Percentiles rank a stretch among this genome's conserved stretches.
Conservation (phyloP, 2,329 filamentous ascomycete genomes). For the Ophidiomyces ophidiicola region DNA sequence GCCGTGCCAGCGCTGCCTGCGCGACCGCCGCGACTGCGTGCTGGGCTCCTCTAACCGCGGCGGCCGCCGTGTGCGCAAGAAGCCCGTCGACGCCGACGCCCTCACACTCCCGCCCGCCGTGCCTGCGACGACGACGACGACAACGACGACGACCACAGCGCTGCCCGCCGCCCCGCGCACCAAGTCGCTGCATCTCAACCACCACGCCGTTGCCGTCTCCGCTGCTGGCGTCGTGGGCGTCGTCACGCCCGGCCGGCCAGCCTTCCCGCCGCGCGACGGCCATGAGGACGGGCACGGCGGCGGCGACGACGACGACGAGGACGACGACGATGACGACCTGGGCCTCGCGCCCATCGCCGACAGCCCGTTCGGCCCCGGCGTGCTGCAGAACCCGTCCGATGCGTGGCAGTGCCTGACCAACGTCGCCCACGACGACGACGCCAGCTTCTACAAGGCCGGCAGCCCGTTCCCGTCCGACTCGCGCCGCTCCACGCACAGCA, state of each 20-base stretch:
- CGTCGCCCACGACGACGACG: conserved; percentile 28
- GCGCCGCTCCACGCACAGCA: conserved; percentile 5
- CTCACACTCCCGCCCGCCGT: background rate
- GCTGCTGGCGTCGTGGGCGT: too few relatives aligned
- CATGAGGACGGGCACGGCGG: background rate
- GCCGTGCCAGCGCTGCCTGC: conserved; percentile 47
- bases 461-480: conserved; percentile 16
- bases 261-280: conserved; percentile 3
- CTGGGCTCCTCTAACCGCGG: conserved; percentile 49
- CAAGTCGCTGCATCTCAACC: conserved; percentile 22
- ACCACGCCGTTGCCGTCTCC: too few relatives aligned
- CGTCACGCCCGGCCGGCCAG: too few relatives aligned
- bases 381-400: conserved; percentile 37
- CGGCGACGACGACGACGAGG: too few relatives aligned
- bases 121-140: background rate
- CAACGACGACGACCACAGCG: background rate
- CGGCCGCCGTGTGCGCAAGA: conserved; percentile 46
- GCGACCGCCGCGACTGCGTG: conserved; percentile 47
- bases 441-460: conserved; percentile 17
- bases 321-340: conserved; percentile 25
- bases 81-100: conserved; percentile 19
- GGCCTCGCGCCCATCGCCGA: conserved; percentile 28
- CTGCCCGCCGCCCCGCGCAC: conserved; percentile 17
- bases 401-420: conserved; percentile 39
- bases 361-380: conserved; percentile 29